These are phyloP conservation scores for Gossypium rotundifolium DNA, from an alignment of 345 rosid genomes.

Conservation along the genomic window DNA sequence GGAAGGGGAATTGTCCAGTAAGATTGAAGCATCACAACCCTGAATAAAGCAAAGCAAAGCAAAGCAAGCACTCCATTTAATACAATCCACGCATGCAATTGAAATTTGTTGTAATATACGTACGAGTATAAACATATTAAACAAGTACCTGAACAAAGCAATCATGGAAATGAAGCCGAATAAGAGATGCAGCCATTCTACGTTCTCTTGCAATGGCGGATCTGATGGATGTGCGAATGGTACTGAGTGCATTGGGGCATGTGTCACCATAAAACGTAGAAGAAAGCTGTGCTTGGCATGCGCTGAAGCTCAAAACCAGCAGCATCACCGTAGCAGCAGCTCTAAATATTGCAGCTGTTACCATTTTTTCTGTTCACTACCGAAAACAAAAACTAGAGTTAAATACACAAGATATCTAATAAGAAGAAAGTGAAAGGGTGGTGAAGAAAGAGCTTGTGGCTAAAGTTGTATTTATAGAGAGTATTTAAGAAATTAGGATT, in stretches of 20 bases:
- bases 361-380: not conserved
- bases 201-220: conserved; percentile 29
- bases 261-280: conserved; percentile 39
- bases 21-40: conserved; percentile 57
- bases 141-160: conserved; percentile 44
- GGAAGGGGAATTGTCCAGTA: conserved; percentile 27
- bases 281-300: conserved; percentile 41
- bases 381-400: not conserved
- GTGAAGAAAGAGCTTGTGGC: not conserved
- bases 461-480: not conserved
- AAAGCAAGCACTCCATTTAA: not conserved
- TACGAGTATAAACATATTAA: not conserved
- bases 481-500: not conserved
- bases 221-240: conserved; percentile 34
- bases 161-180: conserved; percentile 62
- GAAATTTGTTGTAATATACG: not conserved
- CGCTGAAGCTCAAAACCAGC: not conserved
- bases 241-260: conserved; percentile 38
- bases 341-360: not conserved
- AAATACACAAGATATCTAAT: not conserved
- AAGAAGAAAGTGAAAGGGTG: not conserved
- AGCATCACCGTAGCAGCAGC: not conserved
- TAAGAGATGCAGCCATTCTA: conserved; percentile 56
- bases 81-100: not conserved
- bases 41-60: not conserved